A percentile compares a stretch with the other conserved stretches of the same genome.
Conservation (phyloP, 495 filamentous ascomycete genomes). For the Penicillium flavigenum region DNA sequence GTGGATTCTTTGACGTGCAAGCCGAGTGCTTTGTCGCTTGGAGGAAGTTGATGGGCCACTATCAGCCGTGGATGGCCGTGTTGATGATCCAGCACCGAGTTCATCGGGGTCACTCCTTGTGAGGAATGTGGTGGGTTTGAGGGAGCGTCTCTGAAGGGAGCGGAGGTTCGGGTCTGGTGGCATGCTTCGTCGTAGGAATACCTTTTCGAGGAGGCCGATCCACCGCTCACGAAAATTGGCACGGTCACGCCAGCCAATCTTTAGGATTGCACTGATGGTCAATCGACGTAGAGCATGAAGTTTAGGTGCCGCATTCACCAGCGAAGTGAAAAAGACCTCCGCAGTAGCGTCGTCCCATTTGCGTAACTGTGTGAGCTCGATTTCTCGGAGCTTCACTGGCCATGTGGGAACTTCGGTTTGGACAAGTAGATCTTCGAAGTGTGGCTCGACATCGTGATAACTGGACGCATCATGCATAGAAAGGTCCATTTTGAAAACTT, state of each 20-base stretch:
- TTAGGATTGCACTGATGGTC: conserved; percentile 67
- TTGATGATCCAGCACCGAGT: background rate
- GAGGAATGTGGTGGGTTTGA: background rate
- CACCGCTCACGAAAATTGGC: conserved; percentile 71
- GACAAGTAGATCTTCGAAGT: conserved; percentile 62
- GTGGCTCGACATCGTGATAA: conserved; percentile 68
- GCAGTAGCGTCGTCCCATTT: conserved; percentile 65
- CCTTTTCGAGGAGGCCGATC: conserved; percentile 58
- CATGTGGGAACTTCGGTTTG: conserved; percentile 65
- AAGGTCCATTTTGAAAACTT: conserved; percentile 69
- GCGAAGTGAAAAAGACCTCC: conserved; percentile 70
- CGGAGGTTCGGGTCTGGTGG: conserved; percentile 48
- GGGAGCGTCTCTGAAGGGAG: conserved; percentile 23
- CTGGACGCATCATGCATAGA: conserved; percentile 60
- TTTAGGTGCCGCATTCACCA: conserved; percentile 63
- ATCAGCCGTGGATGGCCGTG: conserved; percentile 5
- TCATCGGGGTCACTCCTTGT: background rate
- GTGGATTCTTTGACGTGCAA: conserved; percentile 32
- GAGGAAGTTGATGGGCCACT: conserved; percentile 29
- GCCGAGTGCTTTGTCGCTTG: conserved; percentile 43
- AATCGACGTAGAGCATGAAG: conserved; percentile 65
- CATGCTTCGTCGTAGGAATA: conserved; percentile 59
- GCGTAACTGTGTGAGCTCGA: conserved; percentile 73
- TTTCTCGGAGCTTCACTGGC: conserved; percentile 63
- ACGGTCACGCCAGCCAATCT: conserved; percentile 75